phyloP scores from a whole-genome alignment of 2,329 filamentous ascomycete genomes.

The Magnaporthiopsis incrustans region DNA sequence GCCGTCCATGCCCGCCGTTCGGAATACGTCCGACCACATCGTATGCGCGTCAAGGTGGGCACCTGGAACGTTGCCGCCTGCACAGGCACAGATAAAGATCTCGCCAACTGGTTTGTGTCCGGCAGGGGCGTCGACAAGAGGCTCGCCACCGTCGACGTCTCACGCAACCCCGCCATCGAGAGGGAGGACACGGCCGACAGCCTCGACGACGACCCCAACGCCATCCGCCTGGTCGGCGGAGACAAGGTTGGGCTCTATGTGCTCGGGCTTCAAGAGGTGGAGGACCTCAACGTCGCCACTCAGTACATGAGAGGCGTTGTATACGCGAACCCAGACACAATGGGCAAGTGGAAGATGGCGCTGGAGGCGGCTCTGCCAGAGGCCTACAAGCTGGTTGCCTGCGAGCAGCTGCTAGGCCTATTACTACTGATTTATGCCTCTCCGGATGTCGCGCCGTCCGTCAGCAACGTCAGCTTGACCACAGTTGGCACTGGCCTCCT shows the following conservation, averaged over 20 bases:
- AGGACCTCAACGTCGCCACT: slow-evolving; percentile 72
- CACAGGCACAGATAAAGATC: slow-evolving; percentile 77
- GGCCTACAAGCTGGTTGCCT: slow-evolving; percentile 68
- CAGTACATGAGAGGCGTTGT: slow-evolving; percentile 61
- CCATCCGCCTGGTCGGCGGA: slow-evolving; percentile 42
- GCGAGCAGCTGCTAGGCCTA: slow-evolving; percentile 81
- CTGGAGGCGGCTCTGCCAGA: slow-evolving; percentile 65
- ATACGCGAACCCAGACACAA: slow-evolving; percentile 60
- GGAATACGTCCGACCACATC: slow-evolving; percentile 71
- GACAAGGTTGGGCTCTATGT: slow-evolving; percentile 83
- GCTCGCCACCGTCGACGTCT: slow-evolving; percentile 46
- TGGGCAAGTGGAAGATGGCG: slow-evolving; percentile 73
- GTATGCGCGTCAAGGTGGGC: slow-evolving; percentile 79
- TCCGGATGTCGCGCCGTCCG: slow-evolving; percentile 61
- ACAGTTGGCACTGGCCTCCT: slow-evolving; percentile 83
- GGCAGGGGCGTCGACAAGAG: slow-evolving; percentile 62
- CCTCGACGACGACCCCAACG: slow-evolving; percentile 26
- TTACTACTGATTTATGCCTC: slow-evolving; percentile 81
- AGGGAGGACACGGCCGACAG: slow-evolving; percentile 37
- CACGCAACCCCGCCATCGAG: slow-evolving; percentile 29
- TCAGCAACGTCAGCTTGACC: slow-evolving; percentile 75
- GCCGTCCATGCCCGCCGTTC: slow-evolving; percentile 63
- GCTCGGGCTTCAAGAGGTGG: slow-evolving; percentile 83
- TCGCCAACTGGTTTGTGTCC: slow-evolving; percentile 80
- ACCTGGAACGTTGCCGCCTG: slow-evolving; percentile 91